Conservation (phyloP, 2,329 filamentous ascomycete species). For the Cladophialophora immunda region DNA sequence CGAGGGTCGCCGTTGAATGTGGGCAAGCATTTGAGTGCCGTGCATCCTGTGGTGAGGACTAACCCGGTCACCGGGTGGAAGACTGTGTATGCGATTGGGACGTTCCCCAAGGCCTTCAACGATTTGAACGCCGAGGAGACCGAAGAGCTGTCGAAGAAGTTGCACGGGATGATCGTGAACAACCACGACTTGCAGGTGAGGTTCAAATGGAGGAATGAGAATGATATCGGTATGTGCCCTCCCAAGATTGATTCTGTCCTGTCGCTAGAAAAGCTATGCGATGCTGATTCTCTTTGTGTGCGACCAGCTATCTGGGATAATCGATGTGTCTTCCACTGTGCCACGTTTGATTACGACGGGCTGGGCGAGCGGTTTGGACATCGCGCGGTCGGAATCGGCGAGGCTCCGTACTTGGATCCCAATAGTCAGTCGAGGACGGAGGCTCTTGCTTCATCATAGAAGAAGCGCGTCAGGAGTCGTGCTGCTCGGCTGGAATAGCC, state of each 20-base stretch:
- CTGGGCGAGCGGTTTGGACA: constrained; percentile 44
- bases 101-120: constrained; percentile 54
- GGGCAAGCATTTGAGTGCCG: constrained; percentile 59
- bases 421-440: constrained; percentile 41
- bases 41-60: constrained; percentile 67
- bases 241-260: neutral
- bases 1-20: constrained; percentile 65
- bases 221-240: constrained; percentile 53
- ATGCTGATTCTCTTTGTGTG: constrained; percentile 1
- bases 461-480: neutral
- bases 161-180: constrained; percentile 52
- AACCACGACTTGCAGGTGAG: constrained; percentile 63
- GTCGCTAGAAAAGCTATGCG: neutral
- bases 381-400: constrained; percentile 47
- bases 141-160: constrained; percentile 53
- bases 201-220: constrained; percentile 58
- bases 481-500: neutral
- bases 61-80: constrained; percentile 73
- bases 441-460: constrained; percentile 9
- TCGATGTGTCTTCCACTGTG: constrained; percentile 44
- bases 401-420: constrained; percentile 47
- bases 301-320: constrained; percentile 48
- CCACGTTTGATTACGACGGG: constrained; percentile 47
- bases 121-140: constrained; percentile 55
- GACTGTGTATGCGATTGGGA: constrained; percentile 59